These are phyloP conservation scores for Dendrobium nobile DNA, from an alignment of 106 monocot species.

Conservation along the genomic window DNA sequence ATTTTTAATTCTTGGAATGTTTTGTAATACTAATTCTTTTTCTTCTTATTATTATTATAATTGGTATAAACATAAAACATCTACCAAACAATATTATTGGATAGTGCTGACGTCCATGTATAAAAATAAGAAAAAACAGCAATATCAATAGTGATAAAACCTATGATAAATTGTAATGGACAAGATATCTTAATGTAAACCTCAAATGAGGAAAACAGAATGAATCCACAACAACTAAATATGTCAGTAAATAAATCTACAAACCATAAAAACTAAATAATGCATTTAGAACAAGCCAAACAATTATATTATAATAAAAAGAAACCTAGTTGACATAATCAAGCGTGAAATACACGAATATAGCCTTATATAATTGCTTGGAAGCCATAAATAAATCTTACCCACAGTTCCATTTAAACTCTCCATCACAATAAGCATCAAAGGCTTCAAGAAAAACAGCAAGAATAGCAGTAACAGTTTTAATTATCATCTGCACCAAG, in stretches of 20 bases:
- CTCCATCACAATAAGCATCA: constrained; percentile 79
- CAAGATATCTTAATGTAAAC: background rate
- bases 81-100: too few relatives aligned
- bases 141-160: background rate
- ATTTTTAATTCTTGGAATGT: too few relatives aligned
- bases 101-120: too few relatives aligned
- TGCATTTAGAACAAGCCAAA: background rate
- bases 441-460: constrained; percentile 79
- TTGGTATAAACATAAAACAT: too few relatives aligned
- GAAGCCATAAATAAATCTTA: constrained; percentile 21
- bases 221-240: background rate
- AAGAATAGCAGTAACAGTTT: constrained; percentile 54
- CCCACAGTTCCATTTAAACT: constrained; percentile 79
- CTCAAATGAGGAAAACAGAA: background rate
- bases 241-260: background rate
- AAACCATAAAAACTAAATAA: background rate
- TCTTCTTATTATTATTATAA: too few relatives aligned
- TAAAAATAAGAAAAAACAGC: background rate
- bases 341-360: background rate
- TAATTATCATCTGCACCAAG: constrained; percentile 83
- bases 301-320: constrained; percentile 2
- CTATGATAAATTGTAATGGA: background rate
- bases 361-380: background rate
- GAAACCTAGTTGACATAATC: background rate
- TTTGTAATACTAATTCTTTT: too few relatives aligned